A percentile compares a stretch with the other conserved stretches of the same genome.
These are phyloP conservation scores for Puya raimondii DNA, from an alignment of 176 grass and related monocot species.

Conservation along the genomic window DNA sequence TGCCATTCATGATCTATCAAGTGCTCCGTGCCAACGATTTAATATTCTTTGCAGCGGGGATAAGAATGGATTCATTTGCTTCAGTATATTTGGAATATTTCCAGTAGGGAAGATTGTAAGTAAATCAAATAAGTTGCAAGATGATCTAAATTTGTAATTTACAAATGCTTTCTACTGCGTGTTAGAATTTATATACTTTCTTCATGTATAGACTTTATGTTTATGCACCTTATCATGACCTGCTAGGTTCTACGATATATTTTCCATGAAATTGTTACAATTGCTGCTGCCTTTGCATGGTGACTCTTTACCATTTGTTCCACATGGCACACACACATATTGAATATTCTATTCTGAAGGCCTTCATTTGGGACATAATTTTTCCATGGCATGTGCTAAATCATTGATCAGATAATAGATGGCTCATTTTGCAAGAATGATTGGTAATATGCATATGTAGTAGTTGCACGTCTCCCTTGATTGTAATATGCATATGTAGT, in stretches of 20 bases:
- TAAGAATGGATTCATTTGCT: conserved; percentile 86
- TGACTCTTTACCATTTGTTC: not conserved
- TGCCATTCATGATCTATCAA: conserved; percentile 54
- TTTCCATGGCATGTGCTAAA: not conserved
- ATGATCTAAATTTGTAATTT: conserved; percentile 8
- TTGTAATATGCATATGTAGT: not conserved
- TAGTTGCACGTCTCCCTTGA: not conserved
- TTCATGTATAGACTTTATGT: conserved; percentile 4
- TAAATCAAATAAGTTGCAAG: conserved; percentile 17
- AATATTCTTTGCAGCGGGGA: conserved; percentile 80
- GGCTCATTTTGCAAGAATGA: not conserved
- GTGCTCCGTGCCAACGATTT: conserved; percentile 71
- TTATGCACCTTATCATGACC: conserved; percentile 14
- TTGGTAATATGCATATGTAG: not conserved
- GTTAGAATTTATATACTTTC: not conserved
- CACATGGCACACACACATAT: too few species aligned
- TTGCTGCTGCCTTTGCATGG: not conserved
- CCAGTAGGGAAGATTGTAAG: conserved; percentile 95
- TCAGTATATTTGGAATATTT: conserved; percentile 98
- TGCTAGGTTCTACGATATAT: not conserved
- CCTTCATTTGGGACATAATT: not conserved
- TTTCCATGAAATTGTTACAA: not conserved
- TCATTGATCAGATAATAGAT: not conserved
- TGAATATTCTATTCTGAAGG: too few species aligned
- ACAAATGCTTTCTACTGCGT: not conserved